Evolutionary conservation across 2,329 filamentous ascomycete genomes (phyloP).

Genomic region (Penicillium oxalicum): DNA sequence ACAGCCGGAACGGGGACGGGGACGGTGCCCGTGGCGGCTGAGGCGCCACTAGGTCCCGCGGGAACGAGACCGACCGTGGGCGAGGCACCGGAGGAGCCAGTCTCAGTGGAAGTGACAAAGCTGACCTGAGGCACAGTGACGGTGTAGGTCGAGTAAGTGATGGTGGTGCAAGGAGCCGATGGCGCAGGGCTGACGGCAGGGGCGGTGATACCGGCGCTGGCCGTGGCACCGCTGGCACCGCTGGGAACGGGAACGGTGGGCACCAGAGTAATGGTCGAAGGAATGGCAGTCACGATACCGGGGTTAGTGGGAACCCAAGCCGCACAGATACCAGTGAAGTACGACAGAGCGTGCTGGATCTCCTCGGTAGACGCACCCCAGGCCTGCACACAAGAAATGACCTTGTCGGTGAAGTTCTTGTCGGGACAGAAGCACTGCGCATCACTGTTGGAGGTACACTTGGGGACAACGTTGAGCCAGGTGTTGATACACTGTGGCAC

Average conservation of each 20-base stretch:
- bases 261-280: conserved; percentile 52
- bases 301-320: conserved; percentile 69
- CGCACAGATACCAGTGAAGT: conserved; percentile 89
- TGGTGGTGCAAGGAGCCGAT: conserved; percentile 33
- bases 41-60: conserved; percentile 12
- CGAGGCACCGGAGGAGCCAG: conserved; percentile 10
- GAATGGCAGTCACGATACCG: conserved; percentile 72
- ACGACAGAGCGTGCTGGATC: conserved; percentile 66
- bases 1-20: conserved; percentile 16
- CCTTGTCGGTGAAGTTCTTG: conserved; percentile 65
- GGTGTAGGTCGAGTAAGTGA: conserved; percentile 38
- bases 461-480: conserved; percentile 63
- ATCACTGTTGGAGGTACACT: conserved; percentile 81
- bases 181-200: conserved; percentile 21
- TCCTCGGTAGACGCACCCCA: conserved; percentile 63
- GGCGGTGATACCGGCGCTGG: conserved; percentile 3
- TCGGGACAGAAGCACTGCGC: conserved; percentile 80
- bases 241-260: conserved; percentile 40
- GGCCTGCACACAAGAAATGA: conserved; percentile 75
- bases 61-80: conserved; percentile 32
- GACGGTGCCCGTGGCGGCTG: conserved; percentile 17
- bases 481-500: conserved; percentile 89
- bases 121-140: conserved; percentile 43
- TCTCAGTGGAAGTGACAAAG: conserved; percentile 32
- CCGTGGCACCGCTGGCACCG: conserved; percentile 33